These are phyloP conservation scores for Danielia oregonensis DNA, from an alignment of 805 yeast genomes.

Conservation along the genomic window DNA sequence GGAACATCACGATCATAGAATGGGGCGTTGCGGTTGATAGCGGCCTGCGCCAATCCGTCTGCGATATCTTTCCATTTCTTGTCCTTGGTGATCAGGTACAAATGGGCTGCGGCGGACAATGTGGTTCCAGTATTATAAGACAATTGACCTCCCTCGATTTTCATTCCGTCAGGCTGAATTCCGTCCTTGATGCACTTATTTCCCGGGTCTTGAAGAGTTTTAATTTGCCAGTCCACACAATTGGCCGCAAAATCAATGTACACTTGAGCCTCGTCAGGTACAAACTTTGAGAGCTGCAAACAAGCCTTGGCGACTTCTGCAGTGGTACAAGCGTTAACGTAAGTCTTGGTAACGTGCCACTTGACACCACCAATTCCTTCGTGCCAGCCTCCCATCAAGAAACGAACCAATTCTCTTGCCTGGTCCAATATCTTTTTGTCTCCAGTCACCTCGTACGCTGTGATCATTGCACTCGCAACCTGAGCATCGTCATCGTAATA, in stretches of 20 bases:
- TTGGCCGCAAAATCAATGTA: conserved; percentile 57
- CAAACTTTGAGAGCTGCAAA: conserved; percentile 50
- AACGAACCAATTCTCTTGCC: conserved; percentile 56
- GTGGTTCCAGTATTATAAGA: conserved; percentile 69
- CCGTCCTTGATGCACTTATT: conserved; percentile 64
- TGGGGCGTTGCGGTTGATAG: conserved; percentile 50
- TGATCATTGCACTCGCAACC: conserved; percentile 58
- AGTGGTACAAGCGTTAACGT: conserved; percentile 63
- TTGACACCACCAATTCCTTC: conserved; percentile 56
- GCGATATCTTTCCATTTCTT: conserved; percentile 47
- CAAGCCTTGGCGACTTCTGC: conserved; percentile 65
- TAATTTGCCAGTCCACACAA: conserved; percentile 57
- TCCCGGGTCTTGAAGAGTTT: conserved; percentile 45
- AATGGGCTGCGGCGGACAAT: conserved; percentile 47
- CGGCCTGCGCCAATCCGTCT: conserved; percentile 52
- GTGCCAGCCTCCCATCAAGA: conserved; percentile 64
- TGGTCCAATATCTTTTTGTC: conserved; percentile 49
- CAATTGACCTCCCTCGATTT: conserved; percentile 52
- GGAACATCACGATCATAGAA: conserved; percentile 64
- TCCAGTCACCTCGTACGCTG: conserved; percentile 66
- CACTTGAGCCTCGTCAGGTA: conserved; percentile 43
- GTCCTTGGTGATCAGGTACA: conserved; percentile 50
- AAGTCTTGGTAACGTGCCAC: conserved; percentile 62
- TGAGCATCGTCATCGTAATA: conserved; percentile 78
- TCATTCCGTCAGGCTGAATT: conserved; percentile 41